These are phyloP conservation scores for Scutellaria barbata DNA, from an alignment of 257 asterid genomes.

Conservation along the genomic window DNA sequence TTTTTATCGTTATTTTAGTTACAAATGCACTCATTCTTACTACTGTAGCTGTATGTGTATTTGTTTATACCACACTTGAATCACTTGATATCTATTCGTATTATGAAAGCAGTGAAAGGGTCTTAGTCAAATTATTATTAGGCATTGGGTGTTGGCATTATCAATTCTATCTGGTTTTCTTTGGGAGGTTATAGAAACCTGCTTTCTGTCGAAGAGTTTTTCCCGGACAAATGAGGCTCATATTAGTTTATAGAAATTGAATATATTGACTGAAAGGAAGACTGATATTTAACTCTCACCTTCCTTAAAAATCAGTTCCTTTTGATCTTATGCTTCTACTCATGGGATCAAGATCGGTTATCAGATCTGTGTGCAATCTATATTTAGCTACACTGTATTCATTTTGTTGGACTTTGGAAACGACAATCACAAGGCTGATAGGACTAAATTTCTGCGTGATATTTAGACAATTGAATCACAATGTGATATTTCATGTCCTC, in stretches of 20 bases:
- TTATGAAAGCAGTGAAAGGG: neutral
- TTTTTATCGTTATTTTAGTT: neutral
- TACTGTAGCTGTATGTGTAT: neutral
- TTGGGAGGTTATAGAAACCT: neutral
- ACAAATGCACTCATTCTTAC: neutral
- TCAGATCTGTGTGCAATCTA: neutral
- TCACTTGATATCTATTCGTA: neutral
- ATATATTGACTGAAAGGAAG: neutral
- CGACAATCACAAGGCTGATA: neutral
- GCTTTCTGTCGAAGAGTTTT: neutral
- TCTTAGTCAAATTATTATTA: neutral
- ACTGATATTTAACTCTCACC: neutral
- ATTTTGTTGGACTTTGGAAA: neutral
- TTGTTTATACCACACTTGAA: neutral
- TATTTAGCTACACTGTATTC: neutral
- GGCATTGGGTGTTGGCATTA: neutral
- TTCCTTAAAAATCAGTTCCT: neutral
- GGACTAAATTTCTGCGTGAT: neutral
- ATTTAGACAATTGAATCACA: too few relatives aligned
- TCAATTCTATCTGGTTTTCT: neutral
- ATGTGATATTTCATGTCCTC: too few relatives aligned
- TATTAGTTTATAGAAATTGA: neutral
- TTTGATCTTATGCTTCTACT: neutral
- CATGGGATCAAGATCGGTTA: neutral
- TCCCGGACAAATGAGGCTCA: neutral